These are phyloP conservation scores for Gynandropsis gynandra DNA, from an alignment of 345 rosid species.

Conservation along the genomic window DNA sequence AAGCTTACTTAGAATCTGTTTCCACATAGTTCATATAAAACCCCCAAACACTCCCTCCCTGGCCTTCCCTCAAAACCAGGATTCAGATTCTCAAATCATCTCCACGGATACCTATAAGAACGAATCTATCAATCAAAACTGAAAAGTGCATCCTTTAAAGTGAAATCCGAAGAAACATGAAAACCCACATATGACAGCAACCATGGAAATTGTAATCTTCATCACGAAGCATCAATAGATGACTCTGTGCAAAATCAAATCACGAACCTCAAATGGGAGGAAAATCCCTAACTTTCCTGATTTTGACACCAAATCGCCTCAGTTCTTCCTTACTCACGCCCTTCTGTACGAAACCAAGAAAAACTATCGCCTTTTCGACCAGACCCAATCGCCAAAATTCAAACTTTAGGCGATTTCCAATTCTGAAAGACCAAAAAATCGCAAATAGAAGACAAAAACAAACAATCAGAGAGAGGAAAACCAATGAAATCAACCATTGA, in stretches of 20 bases:
- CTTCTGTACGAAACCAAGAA: not conserved
- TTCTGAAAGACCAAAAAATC: conserved; percentile 8
- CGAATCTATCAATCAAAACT: conserved; percentile 11
- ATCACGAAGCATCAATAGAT: conserved; percentile 4
- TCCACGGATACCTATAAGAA: conserved; percentile 6
- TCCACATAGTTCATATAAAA: conserved; percentile 49
- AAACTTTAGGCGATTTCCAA: conserved; percentile 15
- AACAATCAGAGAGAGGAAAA: conserved; percentile 12
- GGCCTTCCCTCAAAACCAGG: not conserved
- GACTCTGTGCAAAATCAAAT: not conserved
- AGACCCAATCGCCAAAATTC: conserved; percentile 20
- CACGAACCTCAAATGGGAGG: conserved; percentile 21
- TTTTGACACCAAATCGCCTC: conserved; percentile 22
- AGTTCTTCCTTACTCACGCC: conserved; percentile 19
- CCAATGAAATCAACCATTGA: not conserved
- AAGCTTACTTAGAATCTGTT: conserved; percentile 73
- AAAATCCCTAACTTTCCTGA: conserved; percentile 19
- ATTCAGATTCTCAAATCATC: conserved; percentile 18
- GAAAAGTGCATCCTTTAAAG: not conserved
- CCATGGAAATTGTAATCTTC: conserved; percentile 11
- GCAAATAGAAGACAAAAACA: not conserved
- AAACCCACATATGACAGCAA: not conserved
- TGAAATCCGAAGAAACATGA: not conserved
- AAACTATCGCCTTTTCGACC: conserved; percentile 9
- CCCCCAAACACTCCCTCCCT: conserved; percentile 17